Conservation (phyloP, 1,284 basidiomycete species). For the Austroboletus olivaceoglutinosus region DNA sequence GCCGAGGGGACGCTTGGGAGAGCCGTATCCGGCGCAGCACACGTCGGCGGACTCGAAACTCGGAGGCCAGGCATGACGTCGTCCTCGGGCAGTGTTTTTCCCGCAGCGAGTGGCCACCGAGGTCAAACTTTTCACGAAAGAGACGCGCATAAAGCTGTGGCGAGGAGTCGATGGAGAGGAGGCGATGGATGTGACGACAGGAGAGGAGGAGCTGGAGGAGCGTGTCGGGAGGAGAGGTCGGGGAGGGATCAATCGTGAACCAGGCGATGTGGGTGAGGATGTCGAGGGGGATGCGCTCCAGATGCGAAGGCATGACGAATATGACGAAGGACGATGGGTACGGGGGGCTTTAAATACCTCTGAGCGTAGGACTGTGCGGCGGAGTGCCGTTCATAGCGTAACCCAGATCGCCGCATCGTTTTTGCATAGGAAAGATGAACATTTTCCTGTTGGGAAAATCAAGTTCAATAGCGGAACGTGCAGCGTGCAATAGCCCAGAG, state of each 20-base stretch:
- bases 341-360: conserved; percentile 26
- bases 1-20: conserved; percentile 30
- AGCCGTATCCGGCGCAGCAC: conserved; percentile 45
- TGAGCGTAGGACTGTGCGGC: conserved; percentile 25
- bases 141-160: conserved; percentile 63
- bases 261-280: conserved; percentile 53
- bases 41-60: conserved; percentile 44
- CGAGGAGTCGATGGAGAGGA: conserved; percentile 43
- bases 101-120: conserved; percentile 39
- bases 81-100: conserved; percentile 29
- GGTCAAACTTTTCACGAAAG: conserved; percentile 56
- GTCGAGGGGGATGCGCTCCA: conserved; percentile 49
- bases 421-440: conserved; percentile 32
- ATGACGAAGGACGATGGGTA: conserved; percentile 16
- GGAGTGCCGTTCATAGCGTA: conserved; percentile 36
- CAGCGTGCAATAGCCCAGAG: conserved; percentile 34
- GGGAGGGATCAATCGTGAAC: conserved; percentile 38
- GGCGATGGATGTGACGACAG: conserved; percentile 42
- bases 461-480: conserved; percentile 29
- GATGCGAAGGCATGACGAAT: conserved; percentile 40
- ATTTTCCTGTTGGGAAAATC: conserved; percentile 40
- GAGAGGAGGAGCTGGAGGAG: conserved; percentile 46
- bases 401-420: conserved; percentile 34
- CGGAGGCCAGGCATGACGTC: conserved; percentile 46
- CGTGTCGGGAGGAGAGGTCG: conserved; percentile 36